Base-by-base conservation (phyloP, 129 eudicot genomes). In the Deinandra increscens region DNA sequence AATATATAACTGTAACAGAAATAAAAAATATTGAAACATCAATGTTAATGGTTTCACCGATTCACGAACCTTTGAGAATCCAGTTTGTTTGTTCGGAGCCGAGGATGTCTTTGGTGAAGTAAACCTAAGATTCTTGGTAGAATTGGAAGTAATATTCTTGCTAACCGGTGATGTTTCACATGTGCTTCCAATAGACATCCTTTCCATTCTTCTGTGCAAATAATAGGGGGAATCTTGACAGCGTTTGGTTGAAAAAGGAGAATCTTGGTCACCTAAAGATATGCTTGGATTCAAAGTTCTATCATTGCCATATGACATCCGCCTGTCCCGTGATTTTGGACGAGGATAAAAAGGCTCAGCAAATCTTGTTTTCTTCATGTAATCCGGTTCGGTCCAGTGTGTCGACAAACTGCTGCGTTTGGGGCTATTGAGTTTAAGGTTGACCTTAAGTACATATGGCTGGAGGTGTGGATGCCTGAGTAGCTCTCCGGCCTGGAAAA, bases 201-300 rank as follows among this genome's bases (percentile, higher is more conserved):
- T 60, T 38, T 78, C 79, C 78, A 69, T 76, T 70, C 88, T 75
- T 68, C 75, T 67, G 9, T 83, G 82, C 71, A 76, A 44, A 63
- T 82, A 70, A 75, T 65, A 53, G 34, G 82, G 84, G 41, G 75
- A 78, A 49, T 70, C 80, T 73, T 63, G 62, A 64, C 70, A 60
- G 42, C 79, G 82, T 50, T 68, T 75, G 45, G 72, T 77, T 26
- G 85, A 79, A 78, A 67, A 81, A 8, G 79, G 70, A 42, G 83
- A 82, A 60, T 78, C 90, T 46, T 84, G 85, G 42, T 84, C 98
- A 79, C 82, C 83, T 64, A 80, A 79, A 64, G 95, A 88, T 58
- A 86, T 76, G 81, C 98, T 92, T 46, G 98, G 98, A 84, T 92
- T 89, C 72, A 86, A 60, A 70, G 87, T 81, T 76, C 98, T 92